Conservation (phyloP, 345 rosid species). For the Rhizophora mangle region DNA sequence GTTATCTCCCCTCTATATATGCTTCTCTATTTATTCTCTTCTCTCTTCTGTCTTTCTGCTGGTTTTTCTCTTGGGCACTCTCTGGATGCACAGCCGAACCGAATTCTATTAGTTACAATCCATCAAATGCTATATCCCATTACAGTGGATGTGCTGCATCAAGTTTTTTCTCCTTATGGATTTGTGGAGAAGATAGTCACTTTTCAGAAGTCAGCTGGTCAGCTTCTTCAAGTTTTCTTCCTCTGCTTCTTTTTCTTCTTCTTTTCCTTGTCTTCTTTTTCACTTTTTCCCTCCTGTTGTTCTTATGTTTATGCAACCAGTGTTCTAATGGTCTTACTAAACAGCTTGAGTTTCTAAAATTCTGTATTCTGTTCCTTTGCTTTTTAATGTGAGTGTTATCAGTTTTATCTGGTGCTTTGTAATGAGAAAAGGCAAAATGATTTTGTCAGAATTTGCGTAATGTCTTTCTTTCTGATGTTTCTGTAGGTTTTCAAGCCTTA, state of each 20-base stretch:
- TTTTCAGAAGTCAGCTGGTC: constrained; percentile 98
- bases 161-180: constrained; percentile 92
- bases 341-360: constrained; percentile 9
- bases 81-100: constrained; percentile 82
- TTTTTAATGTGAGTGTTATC: not conserved
- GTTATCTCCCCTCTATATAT: constrained; percentile 33
- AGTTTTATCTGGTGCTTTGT: not conserved
- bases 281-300: not conserved
- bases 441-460: constrained; percentile 6
- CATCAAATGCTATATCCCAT: constrained; percentile 97
- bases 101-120: constrained; percentile 85
- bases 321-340: not conserved
- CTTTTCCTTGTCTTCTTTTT: no score
- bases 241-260: not conserved
- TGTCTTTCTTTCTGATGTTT: constrained; percentile 7
- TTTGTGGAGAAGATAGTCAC: constrained; percentile 95
- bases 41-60: constrained; percentile 41
- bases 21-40: constrained; percentile 56
- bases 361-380: constrained; percentile 1
- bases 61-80: constrained; percentile 51
- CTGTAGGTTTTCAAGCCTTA: constrained; percentile 92
- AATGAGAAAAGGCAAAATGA: not conserved
- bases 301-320: constrained; percentile 14
- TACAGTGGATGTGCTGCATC: constrained; percentile 94
- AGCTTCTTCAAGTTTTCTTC: constrained; percentile 33